These are phyloP conservation scores for Colletotrichum scovillei DNA, from an alignment of 2,329 filamentous ascomycete species.

Conservation along the genomic window DNA sequence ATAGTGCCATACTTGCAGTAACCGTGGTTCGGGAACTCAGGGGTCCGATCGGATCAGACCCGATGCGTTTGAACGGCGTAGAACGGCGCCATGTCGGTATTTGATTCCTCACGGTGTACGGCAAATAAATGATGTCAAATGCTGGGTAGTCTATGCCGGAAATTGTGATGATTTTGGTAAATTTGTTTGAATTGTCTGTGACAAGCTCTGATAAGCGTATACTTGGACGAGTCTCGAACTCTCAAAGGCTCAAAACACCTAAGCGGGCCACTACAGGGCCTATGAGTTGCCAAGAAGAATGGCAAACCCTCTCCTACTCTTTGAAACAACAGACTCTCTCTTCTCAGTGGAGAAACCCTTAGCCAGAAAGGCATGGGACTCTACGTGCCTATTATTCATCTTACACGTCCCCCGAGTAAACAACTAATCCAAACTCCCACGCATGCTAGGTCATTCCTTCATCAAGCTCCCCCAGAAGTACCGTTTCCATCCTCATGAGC, in stretches of 20 bases:
- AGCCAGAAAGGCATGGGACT: neutral
- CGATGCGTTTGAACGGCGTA: neutral
- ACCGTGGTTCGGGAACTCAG: neutral
- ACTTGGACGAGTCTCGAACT: slow-evolving; percentile 11
- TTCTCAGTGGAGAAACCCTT: neutral
- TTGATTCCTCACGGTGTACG: neutral
- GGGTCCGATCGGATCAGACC: neutral
- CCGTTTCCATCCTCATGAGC: slow-evolving; percentile 15
- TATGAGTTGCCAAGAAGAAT: slow-evolving; percentile 11
- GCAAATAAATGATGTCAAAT: neutral
- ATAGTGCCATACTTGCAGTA: neutral
- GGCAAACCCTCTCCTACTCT: neutral
- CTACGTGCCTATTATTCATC: slow-evolving; percentile 17
- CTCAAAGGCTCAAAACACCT: neutral
- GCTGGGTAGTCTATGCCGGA: neutral
- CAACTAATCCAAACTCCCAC: slow-evolving; percentile 21
- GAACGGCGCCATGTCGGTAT: neutral
- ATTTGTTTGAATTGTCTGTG: neutral
- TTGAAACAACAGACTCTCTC: neutral
- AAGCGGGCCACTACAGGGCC: neutral
- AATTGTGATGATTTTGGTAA: neutral
- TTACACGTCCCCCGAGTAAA: slow-evolving; percentile 23
- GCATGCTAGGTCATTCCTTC: slow-evolving; percentile 31
- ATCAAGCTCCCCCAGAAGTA: slow-evolving; percentile 17
- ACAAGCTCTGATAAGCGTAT: slow-evolving; percentile 25